A percentile compares a stretch with the other conserved stretches of the same genome.
Evolutionary conservation across 2,329 filamentous ascomycete genomes (phyloP).

Genomic region (Colletotrichum endophyticum): DNA sequence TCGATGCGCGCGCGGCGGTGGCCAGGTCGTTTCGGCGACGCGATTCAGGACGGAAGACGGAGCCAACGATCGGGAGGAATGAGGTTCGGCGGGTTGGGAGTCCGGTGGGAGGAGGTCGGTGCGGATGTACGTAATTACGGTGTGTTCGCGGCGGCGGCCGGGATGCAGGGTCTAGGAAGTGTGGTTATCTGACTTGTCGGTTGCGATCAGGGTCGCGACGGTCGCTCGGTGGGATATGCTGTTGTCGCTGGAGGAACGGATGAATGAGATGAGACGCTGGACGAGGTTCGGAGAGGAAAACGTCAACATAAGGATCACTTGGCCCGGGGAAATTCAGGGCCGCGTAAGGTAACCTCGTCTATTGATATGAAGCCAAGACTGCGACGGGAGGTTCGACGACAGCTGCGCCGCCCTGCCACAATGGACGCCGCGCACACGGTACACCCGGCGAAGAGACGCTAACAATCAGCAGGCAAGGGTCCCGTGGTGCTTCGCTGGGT

Average conservation of each 20-base stretch:
- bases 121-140: background rate
- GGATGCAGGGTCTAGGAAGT: background rate
- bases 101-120: background rate
- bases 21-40: background rate
- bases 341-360: conserved; percentile 15
- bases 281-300: background rate
- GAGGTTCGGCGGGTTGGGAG: background rate
- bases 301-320: background rate
- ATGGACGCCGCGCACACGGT: background rate
- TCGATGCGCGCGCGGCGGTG: background rate
- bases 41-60: background rate
- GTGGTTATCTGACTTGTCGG: background rate
- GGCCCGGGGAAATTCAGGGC: conserved; percentile 8
- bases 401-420: background rate
- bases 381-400: background rate
- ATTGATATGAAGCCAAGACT: conserved; percentile 18
- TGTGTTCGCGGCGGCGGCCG: background rate
- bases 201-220: background rate
- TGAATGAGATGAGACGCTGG: background rate
- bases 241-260: background rate
- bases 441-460: background rate
- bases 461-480: conserved; percentile 3
- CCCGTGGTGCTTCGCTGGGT: background rate
- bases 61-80: background rate
- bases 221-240: background rate